phyloP scores from a whole-genome alignment of 164 flowering plant genomes.

The Kalanchoe fedtschenkoi region DNA sequence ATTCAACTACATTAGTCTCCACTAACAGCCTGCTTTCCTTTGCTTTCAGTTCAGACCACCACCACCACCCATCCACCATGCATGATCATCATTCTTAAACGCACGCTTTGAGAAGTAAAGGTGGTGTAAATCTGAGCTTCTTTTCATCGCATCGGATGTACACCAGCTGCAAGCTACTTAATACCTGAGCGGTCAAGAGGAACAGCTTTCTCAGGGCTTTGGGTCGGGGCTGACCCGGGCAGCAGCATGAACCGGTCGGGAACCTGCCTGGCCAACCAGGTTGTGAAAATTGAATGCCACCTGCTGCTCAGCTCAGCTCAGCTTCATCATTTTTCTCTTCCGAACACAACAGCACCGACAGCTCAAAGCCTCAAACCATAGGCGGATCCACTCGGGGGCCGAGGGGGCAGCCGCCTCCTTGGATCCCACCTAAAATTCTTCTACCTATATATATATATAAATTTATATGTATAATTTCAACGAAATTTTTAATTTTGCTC shows the following conservation, averaged over 20 bases:
- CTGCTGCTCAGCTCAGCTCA: no score
- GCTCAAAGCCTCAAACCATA: no score
- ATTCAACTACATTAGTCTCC: background rate
- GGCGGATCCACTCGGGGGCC: no score
- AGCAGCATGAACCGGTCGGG: conserved; percentile 1
- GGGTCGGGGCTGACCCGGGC: background rate
- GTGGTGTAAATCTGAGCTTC: background rate
- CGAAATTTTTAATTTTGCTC: no score
- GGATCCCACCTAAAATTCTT: no score
- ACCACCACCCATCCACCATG: no score
- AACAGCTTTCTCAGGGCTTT: no score
- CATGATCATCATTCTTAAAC: background rate
- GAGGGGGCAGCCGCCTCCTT: no score
- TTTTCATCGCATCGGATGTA: background rate
- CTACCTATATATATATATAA: no score
- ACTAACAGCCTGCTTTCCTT: background rate
- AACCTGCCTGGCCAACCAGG: background rate
- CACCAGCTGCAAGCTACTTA: background rate
- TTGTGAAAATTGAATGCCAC: background rate
- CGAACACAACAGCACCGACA: background rate
- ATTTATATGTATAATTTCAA: no score
- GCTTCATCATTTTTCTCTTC: background rate
- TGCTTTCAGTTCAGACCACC: background rate
- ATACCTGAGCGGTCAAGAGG: background rate
- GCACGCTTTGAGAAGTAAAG: background rate